Evolutionary conservation across 192 early-diverging fungal species (phyloP).

Genomic region (Ambispora gerdemannii): DNA sequence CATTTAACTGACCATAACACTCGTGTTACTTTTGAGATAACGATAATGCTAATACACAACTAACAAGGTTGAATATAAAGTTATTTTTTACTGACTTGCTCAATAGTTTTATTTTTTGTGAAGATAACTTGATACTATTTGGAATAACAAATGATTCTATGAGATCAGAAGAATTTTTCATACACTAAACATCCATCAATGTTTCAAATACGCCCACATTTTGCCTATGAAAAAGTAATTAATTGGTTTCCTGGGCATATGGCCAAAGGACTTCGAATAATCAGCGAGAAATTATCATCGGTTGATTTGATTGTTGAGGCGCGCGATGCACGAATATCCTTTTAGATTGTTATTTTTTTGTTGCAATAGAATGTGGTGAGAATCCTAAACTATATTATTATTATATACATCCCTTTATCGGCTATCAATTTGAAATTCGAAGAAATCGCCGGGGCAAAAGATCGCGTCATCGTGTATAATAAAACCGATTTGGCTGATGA

Average conservation of each 20-base stretch:
- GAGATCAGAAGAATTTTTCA: no score
- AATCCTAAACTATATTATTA: slow-evolving; percentile 7
- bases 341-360: slow-evolving; percentile 22
- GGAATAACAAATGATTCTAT: no score
- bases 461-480: slow-evolving; percentile 87
- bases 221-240: slow-evolving; percentile 62
- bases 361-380: background rate
- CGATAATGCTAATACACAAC: no score
- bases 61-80: no score
- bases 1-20: no score
- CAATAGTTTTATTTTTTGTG: no score
- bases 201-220: slow-evolving; percentile 35
- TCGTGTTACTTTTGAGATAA: no score
- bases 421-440: slow-evolving; percentile 84
- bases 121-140: no score
- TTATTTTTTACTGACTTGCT: no score
- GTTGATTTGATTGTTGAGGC: slow-evolving; percentile 90
- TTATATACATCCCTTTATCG: slow-evolving; percentile 75
- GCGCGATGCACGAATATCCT: slow-evolving; percentile 78
- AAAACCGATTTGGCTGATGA: slow-evolving; percentile 85
- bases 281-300: slow-evolving; percentile 64
- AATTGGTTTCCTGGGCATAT: slow-evolving; percentile 90
- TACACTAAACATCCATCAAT: no score
- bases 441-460: slow-evolving; percentile 58
- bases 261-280: slow-evolving; percentile 74